phyloP scores from a whole-genome alignment of 2,329 filamentous ascomycete species.

The Metarhizium robertsii region DNA sequence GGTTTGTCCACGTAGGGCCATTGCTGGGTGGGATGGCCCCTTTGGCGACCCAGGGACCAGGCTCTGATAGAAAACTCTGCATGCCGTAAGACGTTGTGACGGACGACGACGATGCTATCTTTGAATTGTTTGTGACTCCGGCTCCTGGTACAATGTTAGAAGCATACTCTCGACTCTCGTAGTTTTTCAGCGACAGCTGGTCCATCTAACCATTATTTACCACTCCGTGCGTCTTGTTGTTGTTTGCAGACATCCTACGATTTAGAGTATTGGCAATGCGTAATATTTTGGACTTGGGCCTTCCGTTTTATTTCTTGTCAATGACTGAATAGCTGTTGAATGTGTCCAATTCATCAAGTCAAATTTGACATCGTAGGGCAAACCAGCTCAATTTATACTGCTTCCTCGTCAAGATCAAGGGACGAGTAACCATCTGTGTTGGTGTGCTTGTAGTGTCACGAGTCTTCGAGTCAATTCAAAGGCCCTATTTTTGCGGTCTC shows the following conservation, averaged over 20 bases:
- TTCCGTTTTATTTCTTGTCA: neutral
- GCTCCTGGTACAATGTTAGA: neutral
- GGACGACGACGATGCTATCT: neutral
- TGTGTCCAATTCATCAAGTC: neutral
- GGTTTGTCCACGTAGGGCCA: neutral
- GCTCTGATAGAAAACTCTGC: constrained; percentile 2
- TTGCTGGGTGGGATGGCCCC: neutral
- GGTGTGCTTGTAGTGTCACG: neutral
- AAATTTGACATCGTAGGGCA: neutral
- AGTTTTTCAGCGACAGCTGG: neutral
- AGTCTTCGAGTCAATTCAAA: neutral
- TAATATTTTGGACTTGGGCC: neutral
- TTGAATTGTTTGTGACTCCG: neutral
- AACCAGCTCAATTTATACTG: neutral
- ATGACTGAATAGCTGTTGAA: neutral
- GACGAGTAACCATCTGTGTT: neutral
- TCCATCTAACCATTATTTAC: neutral
- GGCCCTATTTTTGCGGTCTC: neutral
- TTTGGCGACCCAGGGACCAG: constrained; percentile 4
- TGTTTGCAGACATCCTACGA: neutral
- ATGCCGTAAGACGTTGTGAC: neutral
- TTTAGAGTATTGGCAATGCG: neutral
- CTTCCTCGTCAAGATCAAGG: neutral
- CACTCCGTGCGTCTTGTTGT: neutral
- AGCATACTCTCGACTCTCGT: neutral